Evolutionary conservation across 2,329 filamentous ascomycete genomes (phyloP), one percentile per base, ranked within the genome.

Genomic region (Ceratocystis variospora): DNA sequence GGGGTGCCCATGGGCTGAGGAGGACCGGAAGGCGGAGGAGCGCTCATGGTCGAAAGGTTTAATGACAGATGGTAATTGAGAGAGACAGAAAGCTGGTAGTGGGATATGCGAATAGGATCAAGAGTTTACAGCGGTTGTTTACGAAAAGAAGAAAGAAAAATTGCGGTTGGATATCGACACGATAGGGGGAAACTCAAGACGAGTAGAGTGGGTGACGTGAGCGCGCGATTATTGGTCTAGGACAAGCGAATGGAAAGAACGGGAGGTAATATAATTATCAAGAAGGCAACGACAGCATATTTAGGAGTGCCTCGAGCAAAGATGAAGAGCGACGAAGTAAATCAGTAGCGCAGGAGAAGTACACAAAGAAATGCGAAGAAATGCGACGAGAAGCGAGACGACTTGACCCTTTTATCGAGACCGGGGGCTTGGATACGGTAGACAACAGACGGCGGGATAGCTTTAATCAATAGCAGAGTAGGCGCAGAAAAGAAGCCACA

Each of bases 11-110:
- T 76, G 45, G 50, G 70, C 19, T 62, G 50, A 33, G 62, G 45
- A 50, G 66, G 71, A 67, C 71, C 69, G 37, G 73, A 73, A 33
- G 77, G 70, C 8, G 76, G 75, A 59, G 75, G 75, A 50, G 75
- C 76, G 71, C 76, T 80, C 80, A 81, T 81, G n/a, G 61, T 74
- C 70, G 22, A 28, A 28, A 45, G 3, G 19, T 53, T 15, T 53
- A 25, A 53, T 10, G 22, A 25, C 22, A 41, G 48, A 15, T 28
- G 10, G 10, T 25, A 15, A 28, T 53, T 12, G 48, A 28, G 8
- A 31, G 28, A 17, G 53, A 33, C 37, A 31, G 25, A 19, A 59
- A 25, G n/a, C 10, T 53, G n/a, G 17, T 15, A 10, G 12, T 41
- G 17, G 55, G 28, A 37, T n/a, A 8, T n/a, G 55, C 33, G 3